phyloP scores from a whole-genome alignment of 805 yeast genomes.

The Teunomyces lycoperdinae region DNA sequence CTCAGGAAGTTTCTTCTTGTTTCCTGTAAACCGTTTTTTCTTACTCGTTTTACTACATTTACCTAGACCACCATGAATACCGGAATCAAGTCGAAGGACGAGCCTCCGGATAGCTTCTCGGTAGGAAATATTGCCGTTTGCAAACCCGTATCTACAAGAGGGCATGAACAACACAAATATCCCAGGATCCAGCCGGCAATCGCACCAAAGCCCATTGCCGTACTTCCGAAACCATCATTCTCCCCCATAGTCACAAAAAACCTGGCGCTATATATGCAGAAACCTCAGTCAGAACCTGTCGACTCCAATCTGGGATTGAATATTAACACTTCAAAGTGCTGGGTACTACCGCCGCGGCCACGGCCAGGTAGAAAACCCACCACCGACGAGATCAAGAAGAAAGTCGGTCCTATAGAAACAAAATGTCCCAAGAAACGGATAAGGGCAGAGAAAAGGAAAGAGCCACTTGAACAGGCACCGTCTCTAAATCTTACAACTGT shows the following conservation, averaged over 20 bases:
- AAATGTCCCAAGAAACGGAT: constrained; percentile 6
- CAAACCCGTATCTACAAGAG: not conserved
- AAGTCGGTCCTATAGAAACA: not conserved
- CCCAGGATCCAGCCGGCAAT: constrained; percentile 39
- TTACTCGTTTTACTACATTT: no score
- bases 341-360: constrained; percentile 43
- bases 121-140: not conserved
- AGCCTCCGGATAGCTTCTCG: not conserved
- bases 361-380: constrained; percentile 42
- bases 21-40: no score
- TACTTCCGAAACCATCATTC: constrained; percentile 25
- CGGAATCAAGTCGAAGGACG: not conserved
- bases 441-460: constrained; percentile 5
- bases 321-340: constrained; percentile 37
- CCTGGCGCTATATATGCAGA: constrained; percentile 14
- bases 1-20: no score
- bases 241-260: constrained; percentile 16
- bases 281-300: constrained; percentile 6
- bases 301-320: constrained; percentile 18
- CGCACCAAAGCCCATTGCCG: constrained; percentile 36
- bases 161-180: constrained; percentile 17
- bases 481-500: not conserved
- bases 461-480: not conserved
- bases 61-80: not conserved
- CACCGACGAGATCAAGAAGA: constrained; percentile 6